Percentiles rank a stretch among this genome's conserved stretches.
These are phyloP conservation scores for Aspergillus neoniger DNA, from an alignment of 2,329 filamentous ascomycete genomes.

Conservation along the genomic window DNA sequence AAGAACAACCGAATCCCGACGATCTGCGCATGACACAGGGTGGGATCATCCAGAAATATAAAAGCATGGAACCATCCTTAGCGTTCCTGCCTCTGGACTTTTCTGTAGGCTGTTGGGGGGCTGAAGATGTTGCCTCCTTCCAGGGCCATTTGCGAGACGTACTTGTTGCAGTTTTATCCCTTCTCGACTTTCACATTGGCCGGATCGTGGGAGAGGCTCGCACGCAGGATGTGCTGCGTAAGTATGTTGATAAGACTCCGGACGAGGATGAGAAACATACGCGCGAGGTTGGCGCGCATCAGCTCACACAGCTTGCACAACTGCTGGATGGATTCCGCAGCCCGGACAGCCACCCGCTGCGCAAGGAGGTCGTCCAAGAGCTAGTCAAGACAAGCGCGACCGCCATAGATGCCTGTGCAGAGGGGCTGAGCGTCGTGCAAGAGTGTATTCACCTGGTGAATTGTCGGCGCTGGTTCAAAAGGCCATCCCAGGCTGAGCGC, in stretches of 20 bases:
- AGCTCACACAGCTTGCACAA: constrained; percentile 36
- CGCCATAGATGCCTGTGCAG: constrained; percentile 32
- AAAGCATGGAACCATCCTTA: constrained; percentile 42
- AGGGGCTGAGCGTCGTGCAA: constrained; percentile 23
- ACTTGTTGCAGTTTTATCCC: constrained; percentile 36
- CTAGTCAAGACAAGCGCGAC: constrained; percentile 32
- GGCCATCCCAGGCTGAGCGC: constrained; percentile 22
- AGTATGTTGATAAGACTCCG: neutral
- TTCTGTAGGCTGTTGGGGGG: constrained; percentile 49
- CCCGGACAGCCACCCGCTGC: constrained; percentile 39
- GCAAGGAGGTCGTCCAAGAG: constrained; percentile 34
- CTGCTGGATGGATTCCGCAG: constrained; percentile 43
- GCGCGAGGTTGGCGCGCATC: constrained; percentile 31
- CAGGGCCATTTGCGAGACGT: constrained; percentile 40
- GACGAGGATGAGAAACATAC: constrained; percentile 21
- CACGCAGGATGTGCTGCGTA: constrained; percentile 3
- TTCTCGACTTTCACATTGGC: constrained; percentile 48
- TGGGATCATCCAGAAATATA: constrained; percentile 40
- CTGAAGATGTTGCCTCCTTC: constrained; percentile 46
- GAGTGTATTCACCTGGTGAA: constrained; percentile 36
- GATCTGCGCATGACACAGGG: constrained; percentile 34
- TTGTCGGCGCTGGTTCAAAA: constrained; percentile 30
- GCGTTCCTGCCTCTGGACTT: constrained; percentile 52
- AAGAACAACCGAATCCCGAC: constrained; percentile 19
- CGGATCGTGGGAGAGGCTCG: constrained; percentile 19